Evolutionary conservation across 768 basidiomycete genomes (phyloP).

Genomic region (Suillus spraguei): DNA sequence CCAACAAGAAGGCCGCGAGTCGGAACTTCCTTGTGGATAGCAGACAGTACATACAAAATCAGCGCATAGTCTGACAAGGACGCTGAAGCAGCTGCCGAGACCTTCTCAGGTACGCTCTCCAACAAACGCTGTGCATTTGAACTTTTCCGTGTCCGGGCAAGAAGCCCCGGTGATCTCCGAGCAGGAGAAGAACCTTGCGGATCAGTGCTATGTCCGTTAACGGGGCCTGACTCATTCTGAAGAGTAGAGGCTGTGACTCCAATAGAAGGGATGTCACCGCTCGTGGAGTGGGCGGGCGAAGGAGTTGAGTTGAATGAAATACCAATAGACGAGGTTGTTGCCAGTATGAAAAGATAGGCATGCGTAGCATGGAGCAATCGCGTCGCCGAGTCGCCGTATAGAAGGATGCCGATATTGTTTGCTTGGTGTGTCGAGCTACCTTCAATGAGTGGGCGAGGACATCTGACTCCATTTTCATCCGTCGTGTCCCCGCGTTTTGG

Average conservation of each 20-base stretch:
- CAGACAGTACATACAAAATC: conserved; percentile 65
- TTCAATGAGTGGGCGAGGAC: conserved; percentile 47
- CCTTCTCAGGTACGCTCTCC: conserved; percentile 45
- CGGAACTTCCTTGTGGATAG: conserved; percentile 74
- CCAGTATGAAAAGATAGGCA: conserved; percentile 79
- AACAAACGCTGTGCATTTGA: conserved; percentile 57
- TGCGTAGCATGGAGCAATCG: conserved; percentile 81
- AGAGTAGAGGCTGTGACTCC: conserved; percentile 37
- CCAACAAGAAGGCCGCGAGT: conserved; percentile 74
- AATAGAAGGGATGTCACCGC: conserved; percentile 30
- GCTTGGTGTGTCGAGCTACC: conserved; percentile 48
- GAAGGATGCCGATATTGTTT: conserved; percentile 48
- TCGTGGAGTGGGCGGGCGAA: conserved; percentile 42
- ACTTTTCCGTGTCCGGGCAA: conserved; percentile 57
- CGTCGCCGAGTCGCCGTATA: conserved; percentile 60
- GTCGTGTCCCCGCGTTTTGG: conserved; percentile 57
- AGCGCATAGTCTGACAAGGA: conserved; percentile 75
- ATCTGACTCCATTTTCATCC: conserved; percentile 49
- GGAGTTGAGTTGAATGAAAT: conserved; percentile 41
- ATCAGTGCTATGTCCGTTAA: conserved; percentile 20
- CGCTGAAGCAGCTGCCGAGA: conserved; percentile 52
- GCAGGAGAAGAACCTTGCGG: conserved; percentile 34
- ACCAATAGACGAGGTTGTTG: conserved; percentile 69
- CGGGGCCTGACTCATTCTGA: conserved; percentile 28
- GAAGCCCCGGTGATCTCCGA: conserved; percentile 50